phyloP scores from a whole-genome alignment of 2,329 filamentous ascomycete genomes.

The Venturia aucupariae region DNA sequence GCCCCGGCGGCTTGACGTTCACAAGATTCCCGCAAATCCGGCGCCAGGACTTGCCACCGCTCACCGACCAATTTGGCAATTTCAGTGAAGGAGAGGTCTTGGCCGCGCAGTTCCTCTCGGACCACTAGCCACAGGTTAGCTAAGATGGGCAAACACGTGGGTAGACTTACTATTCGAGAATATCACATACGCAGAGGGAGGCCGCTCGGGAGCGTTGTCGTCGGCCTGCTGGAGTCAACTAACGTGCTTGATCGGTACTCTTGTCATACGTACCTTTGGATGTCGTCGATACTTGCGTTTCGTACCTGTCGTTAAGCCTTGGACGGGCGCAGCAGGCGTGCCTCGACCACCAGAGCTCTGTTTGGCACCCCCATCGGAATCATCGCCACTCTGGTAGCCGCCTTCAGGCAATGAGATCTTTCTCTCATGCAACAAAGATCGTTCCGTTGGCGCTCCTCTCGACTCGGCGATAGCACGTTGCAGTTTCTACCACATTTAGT shows the following conservation, averaged over 20 bases:
- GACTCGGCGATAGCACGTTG: slow-evolving; percentile 72
- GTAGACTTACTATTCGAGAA: slow-evolving; percentile 67
- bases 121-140: slow-evolving; percentile 46
- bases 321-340: slow-evolving; percentile 1
- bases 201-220: slow-evolving; percentile 69
- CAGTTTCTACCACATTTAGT: slow-evolving; percentile 51
- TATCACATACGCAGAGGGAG: slow-evolving; percentile 74
- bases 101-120: slow-evolving; percentile 66
- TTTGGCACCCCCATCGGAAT: slow-evolving; percentile 39
- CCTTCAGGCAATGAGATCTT: slow-evolving; percentile 23
- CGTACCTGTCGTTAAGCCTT: slow-evolving; percentile 30
- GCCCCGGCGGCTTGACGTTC: slow-evolving; percentile 62
- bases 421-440: slow-evolving; percentile 11
- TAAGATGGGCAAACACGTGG: background rate
- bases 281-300: slow-evolving; percentile 73
- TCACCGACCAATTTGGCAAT: slow-evolving; percentile 77
- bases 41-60: slow-evolving; percentile 65
- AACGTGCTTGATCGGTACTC: background rate
- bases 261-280: slow-evolving; percentile 60
- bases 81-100: slow-evolving; percentile 70
- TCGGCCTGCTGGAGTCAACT: slow-evolving; percentile 34
- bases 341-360: slow-evolving; percentile 18
- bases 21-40: slow-evolving; percentile 59
- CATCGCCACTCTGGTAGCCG: slow-evolving; percentile 42
- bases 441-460: slow-evolving; percentile 41